phyloP scores from a whole-genome alignment of 352 stramenopile genomes.

The Aphanomyces cochlioides region DNA sequence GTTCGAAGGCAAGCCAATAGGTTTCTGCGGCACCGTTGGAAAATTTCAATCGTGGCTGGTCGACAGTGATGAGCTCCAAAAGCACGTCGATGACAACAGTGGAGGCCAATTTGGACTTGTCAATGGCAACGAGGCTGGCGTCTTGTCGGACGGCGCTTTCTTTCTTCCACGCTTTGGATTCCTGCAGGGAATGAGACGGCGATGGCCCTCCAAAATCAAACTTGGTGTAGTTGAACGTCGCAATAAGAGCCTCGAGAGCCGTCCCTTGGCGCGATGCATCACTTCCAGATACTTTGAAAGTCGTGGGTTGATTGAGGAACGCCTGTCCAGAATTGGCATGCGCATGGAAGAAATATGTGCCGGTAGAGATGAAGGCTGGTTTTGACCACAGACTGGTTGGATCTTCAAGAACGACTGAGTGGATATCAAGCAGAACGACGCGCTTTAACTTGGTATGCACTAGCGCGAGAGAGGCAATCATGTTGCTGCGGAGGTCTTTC shows the following conservation, averaged over 20 bases:
- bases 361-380: constrained; percentile 29
- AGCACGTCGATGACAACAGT: constrained; percentile 45
- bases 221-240: constrained; percentile 19
- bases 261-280: not conserved
- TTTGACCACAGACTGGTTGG: constrained; percentile 32
- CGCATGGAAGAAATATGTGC: constrained; percentile 27
- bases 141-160: constrained; percentile 56
- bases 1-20: constrained; percentile 49
- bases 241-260: not conserved
- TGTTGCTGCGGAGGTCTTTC: constrained; percentile 40
- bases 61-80: constrained; percentile 59
- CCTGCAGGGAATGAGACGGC: constrained; percentile 35
- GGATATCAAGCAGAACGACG: constrained; percentile 50
- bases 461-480: constrained; percentile 41
- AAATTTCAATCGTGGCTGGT: constrained; percentile 55
- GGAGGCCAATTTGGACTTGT: constrained; percentile 48
- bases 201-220: constrained; percentile 25
- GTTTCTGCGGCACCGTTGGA: constrained; percentile 50
- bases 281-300: not conserved
- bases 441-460: constrained; percentile 45
- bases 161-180: constrained; percentile 43
- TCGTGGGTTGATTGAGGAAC: constrained; percentile 4
- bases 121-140: constrained; percentile 60
- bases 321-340: constrained; percentile 39
- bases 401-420: constrained; percentile 47